A percentile compares a stretch with the other conserved stretches of the same genome.
These are phyloP conservation scores for Candida insectorum DNA, from an alignment of 805 yeast genomes.

Conservation along the genomic window DNA sequence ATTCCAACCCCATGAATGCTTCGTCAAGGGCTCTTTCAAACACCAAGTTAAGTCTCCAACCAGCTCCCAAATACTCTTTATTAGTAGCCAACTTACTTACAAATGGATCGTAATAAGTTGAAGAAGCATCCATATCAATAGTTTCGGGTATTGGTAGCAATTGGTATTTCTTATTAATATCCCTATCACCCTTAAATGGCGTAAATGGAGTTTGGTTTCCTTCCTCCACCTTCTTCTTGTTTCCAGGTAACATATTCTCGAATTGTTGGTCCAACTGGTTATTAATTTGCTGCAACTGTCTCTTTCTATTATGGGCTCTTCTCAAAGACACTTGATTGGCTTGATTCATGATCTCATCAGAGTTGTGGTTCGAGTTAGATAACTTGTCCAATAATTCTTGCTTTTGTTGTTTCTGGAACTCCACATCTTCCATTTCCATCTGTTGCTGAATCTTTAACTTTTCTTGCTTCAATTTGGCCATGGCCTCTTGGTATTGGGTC, in stretches of 20 bases:
- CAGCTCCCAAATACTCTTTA: constrained; percentile 76
- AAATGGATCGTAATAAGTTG: constrained; percentile 41
- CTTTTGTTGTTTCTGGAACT: constrained; percentile 38
- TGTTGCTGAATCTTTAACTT: constrained; percentile 68
- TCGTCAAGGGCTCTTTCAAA: constrained; percentile 77
- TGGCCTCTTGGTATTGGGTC: constrained; percentile 59
- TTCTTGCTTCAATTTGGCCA: constrained; percentile 53
- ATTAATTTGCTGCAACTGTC: constrained; percentile 56
- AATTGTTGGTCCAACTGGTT: constrained; percentile 48
- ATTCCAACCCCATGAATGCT: constrained; percentile 87
- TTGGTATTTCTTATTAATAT: constrained; percentile 48
- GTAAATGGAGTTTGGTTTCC: constrained; percentile 63
- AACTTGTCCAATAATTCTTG: constrained; percentile 40
- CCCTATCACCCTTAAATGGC: constrained; percentile 90
- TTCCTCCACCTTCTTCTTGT: constrained; percentile 13
- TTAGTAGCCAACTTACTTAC: constrained; percentile 52
- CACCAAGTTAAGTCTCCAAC: constrained; percentile 69
- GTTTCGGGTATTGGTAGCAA: constrained; percentile 28
- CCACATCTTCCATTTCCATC: constrained; percentile 42
- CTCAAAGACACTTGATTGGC: constrained; percentile 43
- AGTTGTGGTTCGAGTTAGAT: constrained; percentile 26
- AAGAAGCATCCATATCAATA: constrained; percentile 14
- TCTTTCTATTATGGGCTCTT: constrained; percentile 62
- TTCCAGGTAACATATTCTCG: constrained; percentile 24
- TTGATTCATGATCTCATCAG: constrained; percentile 40